These are phyloP conservation scores for Penicillium sp. DNA, from an alignment of 2,329 filamentous ascomycete genomes.

Conservation along the genomic window DNA sequence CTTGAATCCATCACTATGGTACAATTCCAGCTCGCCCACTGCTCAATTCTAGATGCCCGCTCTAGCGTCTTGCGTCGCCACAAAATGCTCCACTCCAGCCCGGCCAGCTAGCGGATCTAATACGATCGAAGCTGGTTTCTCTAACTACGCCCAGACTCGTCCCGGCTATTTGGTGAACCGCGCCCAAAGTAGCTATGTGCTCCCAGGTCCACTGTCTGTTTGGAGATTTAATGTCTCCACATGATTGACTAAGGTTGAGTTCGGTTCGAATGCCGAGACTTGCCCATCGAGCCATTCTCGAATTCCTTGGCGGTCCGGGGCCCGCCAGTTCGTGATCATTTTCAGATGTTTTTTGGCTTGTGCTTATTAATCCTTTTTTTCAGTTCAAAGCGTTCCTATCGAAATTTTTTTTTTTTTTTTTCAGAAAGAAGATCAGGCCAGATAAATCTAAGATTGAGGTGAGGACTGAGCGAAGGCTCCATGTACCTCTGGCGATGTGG, in stretches of 20 bases:
- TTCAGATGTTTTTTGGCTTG: neutral
- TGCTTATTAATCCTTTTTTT: neutral
- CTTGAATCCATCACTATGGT: no score
- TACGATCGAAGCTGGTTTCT: neutral
- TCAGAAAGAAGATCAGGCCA: no score
- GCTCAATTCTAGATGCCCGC: neutral
- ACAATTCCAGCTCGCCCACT: neutral
- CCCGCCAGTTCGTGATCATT: neutral
- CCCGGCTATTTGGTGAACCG: neutral
- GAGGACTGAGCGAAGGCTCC: no score
- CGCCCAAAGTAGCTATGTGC: neutral
- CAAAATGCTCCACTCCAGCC: neutral
- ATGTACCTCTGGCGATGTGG: no score
- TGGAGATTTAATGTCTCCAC: slow-evolving; percentile 2
- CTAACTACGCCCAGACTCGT: neutral
- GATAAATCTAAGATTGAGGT: no score
- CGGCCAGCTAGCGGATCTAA: neutral
- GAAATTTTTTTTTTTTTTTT: no score
- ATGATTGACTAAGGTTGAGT: no score
- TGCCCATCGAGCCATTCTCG: neutral
- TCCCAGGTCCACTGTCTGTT: neutral
- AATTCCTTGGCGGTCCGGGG: neutral
- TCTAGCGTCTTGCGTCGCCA: neutral
- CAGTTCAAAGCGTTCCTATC: no score
- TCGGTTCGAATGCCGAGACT: neutral